Evolutionary conservation across 192 early-diverging fungal species (phyloP), one percentile per base, ranked within the genome.

Genomic region (Backusella sp.): DNA sequence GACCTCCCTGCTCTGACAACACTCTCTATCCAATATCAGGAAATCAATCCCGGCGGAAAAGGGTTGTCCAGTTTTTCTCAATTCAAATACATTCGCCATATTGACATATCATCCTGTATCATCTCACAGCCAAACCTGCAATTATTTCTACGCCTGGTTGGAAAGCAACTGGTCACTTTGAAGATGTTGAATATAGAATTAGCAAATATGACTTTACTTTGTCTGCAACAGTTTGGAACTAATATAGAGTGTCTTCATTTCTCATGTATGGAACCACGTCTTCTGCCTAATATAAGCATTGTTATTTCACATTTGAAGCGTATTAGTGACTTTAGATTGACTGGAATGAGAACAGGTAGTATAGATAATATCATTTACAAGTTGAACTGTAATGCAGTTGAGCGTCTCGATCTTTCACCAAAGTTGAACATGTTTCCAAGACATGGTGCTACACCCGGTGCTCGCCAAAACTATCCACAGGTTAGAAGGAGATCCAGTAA

Each of bases 171-270:
- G 12, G n/a, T 49, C 1, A 69, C 42, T 35, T 68, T 81, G 23
- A 76, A 76, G 14, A 81, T 81, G 68, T 39, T 81, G 15, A 76
- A 76, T 28, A 73, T 81, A 7, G 79, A 81, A 17, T 72, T 73
- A 26, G 52, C 75, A 32, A 72, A 65, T 19, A 37, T 81, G 8
- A 74, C 75, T 5, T 32, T 76, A 49, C 46, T 77, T n/a, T 73
- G 72, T 12, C 52, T 81, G 28, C 67, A 44, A 36, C 75, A 66
- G 79, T 73, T 68, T 36, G 42, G 72, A 56, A n/a, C 41, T 19
- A 68, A 66, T 9, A 28, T 81, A 28, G 8, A 74, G 39, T 71
- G 70, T n/a, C 72, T 81, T 19, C 79, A 81, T 74, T n/a, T 81
- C 6, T 74, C 72, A 32, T 76, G 79, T 28, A 73, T 52, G 32